Percentiles rank a stretch among this genome's conserved stretches.
These are phyloP conservation scores for Cladophialophora chaetospira DNA, from an alignment of 2,329 filamentous ascomycete genomes.

Conservation along the genomic window DNA sequence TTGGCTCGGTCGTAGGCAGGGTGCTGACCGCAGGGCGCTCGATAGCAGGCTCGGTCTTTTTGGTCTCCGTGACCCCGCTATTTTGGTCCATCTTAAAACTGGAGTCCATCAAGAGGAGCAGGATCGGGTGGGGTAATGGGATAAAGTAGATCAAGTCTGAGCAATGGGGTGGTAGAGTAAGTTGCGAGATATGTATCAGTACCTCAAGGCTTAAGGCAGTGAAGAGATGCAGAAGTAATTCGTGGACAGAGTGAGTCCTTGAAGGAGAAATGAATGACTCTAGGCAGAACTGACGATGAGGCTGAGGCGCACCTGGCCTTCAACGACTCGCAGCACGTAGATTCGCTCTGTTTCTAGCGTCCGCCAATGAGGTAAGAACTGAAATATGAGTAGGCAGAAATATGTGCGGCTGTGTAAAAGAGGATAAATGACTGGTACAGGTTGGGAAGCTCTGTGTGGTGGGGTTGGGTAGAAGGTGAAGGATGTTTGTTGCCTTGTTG, in stretches of 20 bases:
- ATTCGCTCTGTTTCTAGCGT: neutral
- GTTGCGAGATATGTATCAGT: neutral
- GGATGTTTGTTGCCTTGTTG: constrained; percentile 10
- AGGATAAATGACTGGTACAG: neutral
- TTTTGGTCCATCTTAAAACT: constrained; percentile 19
- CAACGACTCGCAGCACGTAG: neutral
- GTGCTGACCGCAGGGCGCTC: constrained; percentile 13
- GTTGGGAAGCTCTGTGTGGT: neutral
- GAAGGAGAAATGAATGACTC: neutral
- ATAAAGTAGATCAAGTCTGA: neutral
- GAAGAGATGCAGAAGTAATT: neutral
- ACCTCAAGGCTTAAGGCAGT: constrained; percentile 1
- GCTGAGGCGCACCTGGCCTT: constrained; percentile 4
- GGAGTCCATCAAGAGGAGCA: neutral
- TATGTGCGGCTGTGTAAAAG: constrained; percentile 10
- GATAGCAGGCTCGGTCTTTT: constrained; percentile 15
- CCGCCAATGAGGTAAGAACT: constrained; percentile 5
- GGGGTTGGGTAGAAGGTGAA: neutral
- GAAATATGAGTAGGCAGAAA: constrained; percentile 16
- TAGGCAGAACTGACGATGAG: constrained; percentile 12
- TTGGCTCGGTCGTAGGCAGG: constrained; percentile 6
- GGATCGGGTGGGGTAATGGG: constrained; percentile 9
- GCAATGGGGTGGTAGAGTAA: neutral
- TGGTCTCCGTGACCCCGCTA: constrained; percentile 11
- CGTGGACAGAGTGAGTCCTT: no score